These are phyloP conservation scores for Oryza longistaminata DNA, from an alignment of 176 grass and related monocot species.

Conservation along the genomic window DNA sequence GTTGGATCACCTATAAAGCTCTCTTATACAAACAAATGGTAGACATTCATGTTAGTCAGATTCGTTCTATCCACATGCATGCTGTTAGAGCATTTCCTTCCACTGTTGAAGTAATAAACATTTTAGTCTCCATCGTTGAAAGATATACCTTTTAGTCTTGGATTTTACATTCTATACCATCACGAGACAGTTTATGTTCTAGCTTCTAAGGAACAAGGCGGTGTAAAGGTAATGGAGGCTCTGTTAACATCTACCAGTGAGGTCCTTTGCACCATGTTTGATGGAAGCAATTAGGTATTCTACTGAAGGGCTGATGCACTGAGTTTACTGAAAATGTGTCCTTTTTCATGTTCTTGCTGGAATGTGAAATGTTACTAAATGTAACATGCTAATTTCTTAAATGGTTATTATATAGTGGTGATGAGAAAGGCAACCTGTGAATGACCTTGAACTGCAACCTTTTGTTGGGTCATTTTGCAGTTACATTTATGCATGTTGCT, in stretches of 20 bases:
- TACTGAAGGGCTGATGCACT: slow-evolving; percentile 17
- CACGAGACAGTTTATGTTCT: background rate
- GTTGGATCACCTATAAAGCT: background rate
- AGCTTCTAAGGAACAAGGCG: slow-evolving; percentile 23
- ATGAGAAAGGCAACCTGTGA: background rate
- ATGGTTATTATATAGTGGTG: background rate
- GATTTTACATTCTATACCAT: background rate
- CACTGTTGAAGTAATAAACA: background rate
- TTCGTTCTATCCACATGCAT: background rate
- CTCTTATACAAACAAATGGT: slow-evolving; percentile 2
- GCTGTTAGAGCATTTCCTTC: background rate
- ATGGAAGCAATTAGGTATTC: slow-evolving; percentile 37
- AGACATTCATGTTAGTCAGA: slow-evolving; percentile 13
- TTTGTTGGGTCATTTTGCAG: background rate
- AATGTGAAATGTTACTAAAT: background rate
- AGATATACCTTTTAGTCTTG: background rate
- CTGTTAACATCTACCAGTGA: slow-evolving; percentile 11
- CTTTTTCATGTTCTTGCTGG: background rate
- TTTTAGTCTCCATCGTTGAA: background rate
- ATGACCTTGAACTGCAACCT: background rate
- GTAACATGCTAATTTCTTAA: background rate
- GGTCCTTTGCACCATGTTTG: slow-evolving; percentile 14
- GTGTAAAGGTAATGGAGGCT: background rate
- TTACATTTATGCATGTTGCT: background rate
- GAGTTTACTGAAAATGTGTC: slow-evolving; percentile 36